Percentiles rank a stretch among this genome's conserved stretches.
These are phyloP conservation scores for Triticum urartu DNA, from an alignment of 176 grass and related monocot species.

Conservation along the genomic window DNA sequence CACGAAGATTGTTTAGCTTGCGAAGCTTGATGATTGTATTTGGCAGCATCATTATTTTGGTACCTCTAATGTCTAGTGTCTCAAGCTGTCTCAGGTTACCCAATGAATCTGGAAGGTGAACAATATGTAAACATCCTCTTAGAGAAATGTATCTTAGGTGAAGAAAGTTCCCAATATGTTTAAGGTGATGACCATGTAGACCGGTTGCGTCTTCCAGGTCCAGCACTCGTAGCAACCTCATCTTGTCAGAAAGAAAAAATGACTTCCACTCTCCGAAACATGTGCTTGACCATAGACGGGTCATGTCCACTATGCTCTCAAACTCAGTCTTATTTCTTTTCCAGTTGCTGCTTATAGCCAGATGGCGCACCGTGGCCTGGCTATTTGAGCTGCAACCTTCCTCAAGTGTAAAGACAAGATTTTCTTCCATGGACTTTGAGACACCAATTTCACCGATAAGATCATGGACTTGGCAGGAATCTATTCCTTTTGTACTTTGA, in stretches of 20 bases:
- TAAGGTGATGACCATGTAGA: too few species aligned
- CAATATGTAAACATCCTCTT: too few species aligned
- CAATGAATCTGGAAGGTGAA: too few species aligned
- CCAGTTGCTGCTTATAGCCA: not conserved
- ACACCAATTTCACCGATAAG: slow-evolving; percentile 17
- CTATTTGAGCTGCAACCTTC: not conserved
- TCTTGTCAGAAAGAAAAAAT: not conserved
- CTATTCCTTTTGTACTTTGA: not conserved
- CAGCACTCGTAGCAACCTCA: slow-evolving; percentile 19
- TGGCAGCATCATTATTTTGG: too few species aligned
- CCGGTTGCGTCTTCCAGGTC: too few species aligned
- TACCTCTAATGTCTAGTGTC: too few species aligned
- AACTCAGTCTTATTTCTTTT: not conserved
- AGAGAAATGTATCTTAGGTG: too few species aligned
- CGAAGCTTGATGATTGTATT: too few species aligned
- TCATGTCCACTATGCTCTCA: not conserved
- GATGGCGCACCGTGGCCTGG: not conserved
- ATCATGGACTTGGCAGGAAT: not conserved
- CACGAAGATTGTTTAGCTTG: too few species aligned
- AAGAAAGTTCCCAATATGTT: too few species aligned
- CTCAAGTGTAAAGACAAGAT: not conserved
- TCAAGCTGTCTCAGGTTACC: too few species aligned
- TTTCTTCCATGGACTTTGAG: not conserved
- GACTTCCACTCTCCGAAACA: not conserved
- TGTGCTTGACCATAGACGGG: not conserved